Percentiles rank a stretch among this genome's conserved stretches.
These are phyloP conservation scores for Pseudogymnoascus sp. DNA, from an alignment of 2,329 filamentous ascomycete species.

Conservation along the genomic window DNA sequence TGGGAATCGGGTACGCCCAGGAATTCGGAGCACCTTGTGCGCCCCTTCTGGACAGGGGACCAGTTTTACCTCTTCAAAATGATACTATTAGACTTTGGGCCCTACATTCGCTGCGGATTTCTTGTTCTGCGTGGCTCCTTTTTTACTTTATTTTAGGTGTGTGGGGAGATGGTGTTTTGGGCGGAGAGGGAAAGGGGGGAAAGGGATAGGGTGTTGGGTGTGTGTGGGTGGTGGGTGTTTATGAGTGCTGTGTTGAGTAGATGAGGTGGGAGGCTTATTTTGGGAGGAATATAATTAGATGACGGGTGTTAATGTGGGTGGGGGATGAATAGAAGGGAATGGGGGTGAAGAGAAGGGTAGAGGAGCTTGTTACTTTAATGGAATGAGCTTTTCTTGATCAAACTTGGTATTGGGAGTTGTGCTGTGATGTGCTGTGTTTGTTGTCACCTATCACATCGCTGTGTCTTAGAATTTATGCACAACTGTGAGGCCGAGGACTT, in stretches of 20 bases:
- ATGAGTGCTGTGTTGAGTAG: not conserved
- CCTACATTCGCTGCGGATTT: not conserved
- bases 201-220: not conserved
- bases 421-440: not conserved
- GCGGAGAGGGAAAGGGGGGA: not conserved
- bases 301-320: not conserved
- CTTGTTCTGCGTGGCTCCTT: not conserved
- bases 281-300: not conserved
- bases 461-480: not conserved
- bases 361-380: not conserved
- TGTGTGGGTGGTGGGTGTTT: not conserved
- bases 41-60: not conserved
- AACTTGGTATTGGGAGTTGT: not conserved
- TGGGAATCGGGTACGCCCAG: not conserved
- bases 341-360: not conserved
- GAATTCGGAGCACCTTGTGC: not conserved
- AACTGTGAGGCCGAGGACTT: not conserved
- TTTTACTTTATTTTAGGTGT: not conserved
- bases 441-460: not conserved
- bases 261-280: not conserved
- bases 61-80: not conserved
- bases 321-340: not conserved
- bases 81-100: not conserved
- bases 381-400: not conserved
- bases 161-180: not conserved